Base-by-base conservation (phyloP, 345 rosid genomes). In the Murraya paniculata region DNA sequence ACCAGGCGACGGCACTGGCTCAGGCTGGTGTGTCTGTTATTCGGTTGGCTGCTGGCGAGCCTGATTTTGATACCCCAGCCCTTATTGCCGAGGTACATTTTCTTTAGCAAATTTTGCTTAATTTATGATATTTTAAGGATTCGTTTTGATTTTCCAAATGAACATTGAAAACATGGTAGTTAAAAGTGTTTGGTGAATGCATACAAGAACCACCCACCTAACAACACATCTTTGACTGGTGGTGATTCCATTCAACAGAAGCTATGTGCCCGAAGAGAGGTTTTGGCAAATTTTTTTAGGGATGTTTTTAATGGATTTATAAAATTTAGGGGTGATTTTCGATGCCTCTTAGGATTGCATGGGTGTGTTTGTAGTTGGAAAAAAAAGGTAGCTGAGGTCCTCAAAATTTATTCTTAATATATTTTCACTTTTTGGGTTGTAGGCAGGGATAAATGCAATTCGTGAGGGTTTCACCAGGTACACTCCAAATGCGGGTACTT, bases 31-130 rank as follows among this genome's bases (percentile, higher is more conserved):
- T 92, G 24, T 98, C 98, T 4, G 89, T 96, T 58, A 90, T 96
- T 76, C 85, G 94, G 16, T 86, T 96, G 86, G 99, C 99, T 71
- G 99, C 98, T 36, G 99, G 99, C 66, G 99, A 96, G 75, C 98
- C 99, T 10, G 99, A 96, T 89, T 96, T 94, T 64, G 97, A 94
- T 72, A 96, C 99, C 2, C 98, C 99, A 38, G 72, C 86, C 75
- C 64, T 78, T 58, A 88, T 96, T 78, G 86, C 95, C 7, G 97
- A 94, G 93, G 99, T 94, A 59, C 21, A 10, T 35, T 30, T 73
- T 4, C 2, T 19, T 48, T 38, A 5, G 57, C 6, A 53, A 53
- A 5, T 53, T 73, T 57, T 60, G 24, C 64, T 73, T 10, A 22
- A 19, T 65, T 53, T 53, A 53, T 53, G 21, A 5, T 18, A 53